Evolutionary conservation across 1,284 basidiomycete species (phyloP).

Genomic region (Marasmius tenuissimus): DNA sequence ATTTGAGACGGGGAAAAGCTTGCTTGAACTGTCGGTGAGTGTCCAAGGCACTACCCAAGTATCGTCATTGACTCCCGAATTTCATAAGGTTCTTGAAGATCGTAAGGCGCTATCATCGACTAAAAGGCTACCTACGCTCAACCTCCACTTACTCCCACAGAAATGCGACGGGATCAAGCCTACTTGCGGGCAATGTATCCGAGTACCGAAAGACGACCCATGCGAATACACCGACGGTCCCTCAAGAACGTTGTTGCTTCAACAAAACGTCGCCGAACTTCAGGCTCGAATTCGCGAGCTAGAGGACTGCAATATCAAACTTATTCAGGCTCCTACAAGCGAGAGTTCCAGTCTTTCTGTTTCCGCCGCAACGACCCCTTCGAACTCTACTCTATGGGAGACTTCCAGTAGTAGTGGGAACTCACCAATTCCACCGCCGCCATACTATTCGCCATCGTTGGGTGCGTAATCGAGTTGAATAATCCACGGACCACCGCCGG

Average conservation of each 20-base stretch:
- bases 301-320: conserved; percentile 9
- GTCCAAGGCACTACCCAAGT: not conserved
- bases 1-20: not conserved
- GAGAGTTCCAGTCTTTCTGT: not conserved
- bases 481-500: not conserved
- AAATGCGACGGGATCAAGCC: conserved; percentile 23
- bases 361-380: not conserved
- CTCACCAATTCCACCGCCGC: not conserved
- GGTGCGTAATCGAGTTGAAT: not conserved
- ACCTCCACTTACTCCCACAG: conserved; percentile 2
- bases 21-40: conserved; percentile 1
- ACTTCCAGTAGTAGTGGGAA: not conserved
- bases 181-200: conserved; percentile 19
- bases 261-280: conserved; percentile 17
- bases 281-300: conserved; percentile 18
- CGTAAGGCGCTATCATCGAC: not conserved
- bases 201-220: conserved; percentile 19
- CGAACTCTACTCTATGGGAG: not conserved
- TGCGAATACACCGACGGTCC: conserved; percentile 22
- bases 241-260: conserved; percentile 19
- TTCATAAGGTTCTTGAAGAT: not conserved
- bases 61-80: not conserved
- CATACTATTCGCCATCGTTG: not conserved
- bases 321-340: not conserved
- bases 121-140: not conserved